These are phyloP conservation scores for Madurella fahalii DNA, from an alignment of 2,329 filamentous ascomycete species.

Conservation along the genomic window DNA sequence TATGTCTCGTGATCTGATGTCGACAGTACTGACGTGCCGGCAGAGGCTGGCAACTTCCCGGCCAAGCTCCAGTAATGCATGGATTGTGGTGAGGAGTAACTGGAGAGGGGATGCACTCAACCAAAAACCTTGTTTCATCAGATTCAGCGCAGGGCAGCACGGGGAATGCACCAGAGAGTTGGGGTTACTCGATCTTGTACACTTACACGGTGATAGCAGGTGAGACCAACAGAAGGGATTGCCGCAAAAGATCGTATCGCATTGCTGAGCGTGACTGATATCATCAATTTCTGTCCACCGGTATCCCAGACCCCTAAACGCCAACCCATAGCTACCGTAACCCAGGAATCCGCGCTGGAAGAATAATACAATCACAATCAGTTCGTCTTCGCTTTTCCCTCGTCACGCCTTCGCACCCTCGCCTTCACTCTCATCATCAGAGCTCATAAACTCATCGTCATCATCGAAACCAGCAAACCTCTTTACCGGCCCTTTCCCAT, in stretches of 20 bases:
- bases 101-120: constrained; percentile 16
- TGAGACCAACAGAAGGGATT: constrained; percentile 1
- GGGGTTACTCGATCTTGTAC: constrained; percentile 14
- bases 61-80: constrained; percentile 56
- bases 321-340: constrained; percentile 1
- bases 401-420: constrained; percentile 22
- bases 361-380: not conserved
- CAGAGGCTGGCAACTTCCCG: constrained; percentile 67
- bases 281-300: not conserved
- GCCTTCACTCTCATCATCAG: constrained; percentile 51
- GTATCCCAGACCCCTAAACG: not conserved
- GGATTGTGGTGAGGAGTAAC: constrained; percentile 10
- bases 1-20: not conserved
- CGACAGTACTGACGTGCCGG: constrained; percentile 5
- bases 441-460: constrained; percentile 70
- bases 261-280: not conserved
- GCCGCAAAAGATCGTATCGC: not conserved
- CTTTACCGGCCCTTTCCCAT: constrained; percentile 36
- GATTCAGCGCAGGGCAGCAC: constrained; percentile 17
- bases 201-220: constrained; percentile 2
- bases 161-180: constrained; percentile 27
- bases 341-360: not conserved
- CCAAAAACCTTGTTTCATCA: constrained; percentile 23
- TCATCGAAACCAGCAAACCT: constrained; percentile 76
- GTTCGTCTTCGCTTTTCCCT: not conserved